These are phyloP conservation scores for Zygosaccharomyces sapae DNA, from an alignment of 1,139 yeast genomes.

Conservation along the genomic window DNA sequence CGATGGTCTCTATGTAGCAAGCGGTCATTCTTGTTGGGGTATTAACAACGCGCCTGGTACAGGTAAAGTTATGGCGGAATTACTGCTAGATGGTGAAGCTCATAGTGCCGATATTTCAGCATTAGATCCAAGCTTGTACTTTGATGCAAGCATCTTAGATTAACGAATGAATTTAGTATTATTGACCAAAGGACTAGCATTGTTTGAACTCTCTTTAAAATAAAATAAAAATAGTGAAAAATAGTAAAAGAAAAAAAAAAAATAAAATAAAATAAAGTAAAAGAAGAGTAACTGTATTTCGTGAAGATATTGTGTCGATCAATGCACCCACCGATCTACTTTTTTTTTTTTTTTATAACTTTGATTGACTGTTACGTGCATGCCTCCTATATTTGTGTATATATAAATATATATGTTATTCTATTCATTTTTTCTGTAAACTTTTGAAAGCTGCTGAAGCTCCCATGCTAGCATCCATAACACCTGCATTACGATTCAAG, in stretches of 20 bases:
- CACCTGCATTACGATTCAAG: constrained; percentile 19
- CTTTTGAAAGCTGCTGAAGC: constrained; percentile 37
- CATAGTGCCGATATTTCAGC: constrained; percentile 74
- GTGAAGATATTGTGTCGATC: too few relatives aligned
- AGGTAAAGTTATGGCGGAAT: constrained; percentile 85
- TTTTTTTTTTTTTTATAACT: constrained; percentile 2
- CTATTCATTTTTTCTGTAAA: constrained; percentile 19
- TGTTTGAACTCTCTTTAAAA: too few relatives aligned
- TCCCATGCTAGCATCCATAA: constrained; percentile 31
- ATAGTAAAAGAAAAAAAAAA: neutral
- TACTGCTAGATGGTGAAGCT: constrained; percentile 77
- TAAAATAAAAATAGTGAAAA: neutral
- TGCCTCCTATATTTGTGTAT: too few relatives aligned
- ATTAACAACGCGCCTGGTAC: constrained; percentile 97
- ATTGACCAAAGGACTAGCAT: neutral
- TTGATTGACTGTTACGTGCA: too few relatives aligned
- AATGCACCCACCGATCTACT: constrained; percentile 2
- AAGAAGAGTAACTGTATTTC: neutral
- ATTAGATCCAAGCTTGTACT: constrained; percentile 78
- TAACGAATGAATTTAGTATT: constrained; percentile 7
- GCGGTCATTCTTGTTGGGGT: constrained; percentile 99
- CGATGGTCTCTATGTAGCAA: constrained; percentile 68
- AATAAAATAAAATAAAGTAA: constrained; percentile 3
- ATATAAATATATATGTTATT: neutral
- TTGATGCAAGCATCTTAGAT: constrained; percentile 55